Evolutionary conservation across 2,329 filamentous ascomycete genomes (phyloP), one percentile per base, ranked within the genome.

Genomic region (Exophiala sp.): DNA sequence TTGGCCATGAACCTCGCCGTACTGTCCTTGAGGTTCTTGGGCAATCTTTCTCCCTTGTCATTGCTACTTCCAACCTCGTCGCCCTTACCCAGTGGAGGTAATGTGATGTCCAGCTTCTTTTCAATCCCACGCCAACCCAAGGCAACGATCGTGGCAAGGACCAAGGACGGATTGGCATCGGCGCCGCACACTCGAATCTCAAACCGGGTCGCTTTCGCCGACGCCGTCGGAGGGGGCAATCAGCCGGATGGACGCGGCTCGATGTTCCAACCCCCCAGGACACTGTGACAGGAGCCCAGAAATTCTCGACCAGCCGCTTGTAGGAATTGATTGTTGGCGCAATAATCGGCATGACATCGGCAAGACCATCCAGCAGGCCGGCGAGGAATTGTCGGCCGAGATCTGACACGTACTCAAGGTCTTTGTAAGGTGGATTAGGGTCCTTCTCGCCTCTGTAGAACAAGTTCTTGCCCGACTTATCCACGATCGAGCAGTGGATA

Each of bases 321-420:
- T 98, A 98, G 55, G 88, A 95, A 76, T 98, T 98, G 64, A 98
- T 80, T 1, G 88, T 98, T 0, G 93, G 93, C 1, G 91, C 93
- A 10, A 98, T 76, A 51, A 97, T 75, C 1, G 93, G 93, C 93
- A 98, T 98, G 59, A 97, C 81, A 64, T 96, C 88, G 1, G 93
- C 88, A 2, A 98, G 77, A 11, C 91, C 93, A 19, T 88, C 84
- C 0, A 98, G 77, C 1, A 98, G 70, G 6, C 93, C 93, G 0
- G 93, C 93, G 0, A 98, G 80, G 71, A 98, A 98, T 60, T 97
- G 85, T 9, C 91, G 81, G 1, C 93, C 93, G 13, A 95, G 69
- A 60, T 97, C 90, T 3, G 88, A 95, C 3, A 98, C 77, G 60
- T 86, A 73, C 24, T 80, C 81, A 9, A 96, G 75, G 64, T 97